A percentile compares a stretch with the other conserved stretches of the same genome.
These are phyloP conservation scores for Scalesia atractyloides DNA, from an alignment of 129 eudicot genomes.

Conservation along the genomic window DNA sequence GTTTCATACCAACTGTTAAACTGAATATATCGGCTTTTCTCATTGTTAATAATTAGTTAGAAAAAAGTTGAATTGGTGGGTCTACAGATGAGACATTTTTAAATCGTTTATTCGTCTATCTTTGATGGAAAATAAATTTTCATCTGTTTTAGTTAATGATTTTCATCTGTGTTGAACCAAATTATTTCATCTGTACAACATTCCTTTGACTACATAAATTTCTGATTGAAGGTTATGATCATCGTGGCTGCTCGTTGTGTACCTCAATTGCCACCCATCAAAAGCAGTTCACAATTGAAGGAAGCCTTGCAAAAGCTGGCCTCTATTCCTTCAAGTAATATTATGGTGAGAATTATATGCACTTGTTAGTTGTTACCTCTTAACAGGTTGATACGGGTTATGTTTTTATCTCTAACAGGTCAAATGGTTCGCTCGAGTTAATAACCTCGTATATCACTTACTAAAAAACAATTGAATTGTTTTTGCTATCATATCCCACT, in stretches of 20 bases:
- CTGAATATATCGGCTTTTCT: no score
- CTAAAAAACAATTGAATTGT: not conserved
- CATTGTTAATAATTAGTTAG: no score
- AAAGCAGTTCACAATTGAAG: conserved; percentile 67
- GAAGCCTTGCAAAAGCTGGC: conserved; percentile 77
- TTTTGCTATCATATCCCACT: no score
- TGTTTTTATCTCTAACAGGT: not conserved
- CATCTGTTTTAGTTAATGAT: no score
- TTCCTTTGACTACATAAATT: no score
- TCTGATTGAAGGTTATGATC: conserved; percentile 63
- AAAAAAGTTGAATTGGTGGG: no score
- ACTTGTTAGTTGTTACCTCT: not conserved
- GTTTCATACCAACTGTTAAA: no score
- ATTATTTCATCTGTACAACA: no score
- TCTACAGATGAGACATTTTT: no score
- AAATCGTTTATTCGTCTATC: no score
- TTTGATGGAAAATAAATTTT: no score
- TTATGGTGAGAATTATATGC: conserved; percentile 50
- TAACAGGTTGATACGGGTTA: not conserved
- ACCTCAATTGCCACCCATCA: conserved; percentile 64
- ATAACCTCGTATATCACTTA: not conserved
- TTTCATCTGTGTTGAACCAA: no score
- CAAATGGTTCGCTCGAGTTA: not conserved
- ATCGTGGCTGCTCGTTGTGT: conserved; percentile 86
- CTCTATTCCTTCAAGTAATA: conserved; percentile 71